phyloP scores from a whole-genome alignment of 768 basidiomycete genomes.

The Pulveroboletus frians region DNA sequence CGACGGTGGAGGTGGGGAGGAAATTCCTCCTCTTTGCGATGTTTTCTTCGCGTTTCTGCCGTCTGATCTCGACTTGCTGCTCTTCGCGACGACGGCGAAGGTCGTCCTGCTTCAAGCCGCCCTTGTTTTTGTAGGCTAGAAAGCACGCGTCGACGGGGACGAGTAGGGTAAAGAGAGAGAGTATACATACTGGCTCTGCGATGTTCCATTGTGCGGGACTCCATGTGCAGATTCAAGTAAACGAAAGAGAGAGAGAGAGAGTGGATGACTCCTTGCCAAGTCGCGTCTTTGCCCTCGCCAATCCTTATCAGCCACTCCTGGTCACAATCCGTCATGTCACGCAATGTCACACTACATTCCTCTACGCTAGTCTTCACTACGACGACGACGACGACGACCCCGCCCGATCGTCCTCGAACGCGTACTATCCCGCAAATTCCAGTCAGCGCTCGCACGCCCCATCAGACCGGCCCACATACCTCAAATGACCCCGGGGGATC shows the following conservation, averaged over 20 bases:
- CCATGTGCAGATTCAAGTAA: slow-evolving; percentile 32
- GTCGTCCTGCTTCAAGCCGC: slow-evolving; percentile 84
- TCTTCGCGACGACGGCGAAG: slow-evolving; percentile 96
- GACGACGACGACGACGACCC: background rate
- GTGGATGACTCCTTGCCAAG: background rate
- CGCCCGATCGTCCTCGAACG: slow-evolving; percentile 35
- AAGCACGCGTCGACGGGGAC: slow-evolving; percentile 36
- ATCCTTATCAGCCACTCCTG: slow-evolving; percentile 12
- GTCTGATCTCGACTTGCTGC: slow-evolving; percentile 97
- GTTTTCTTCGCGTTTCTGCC: slow-evolving; percentile 97
- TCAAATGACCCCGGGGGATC: slow-evolving; percentile 79
- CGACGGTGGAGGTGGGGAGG: slow-evolving; percentile 62
- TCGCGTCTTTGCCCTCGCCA: slow-evolving; percentile 9
- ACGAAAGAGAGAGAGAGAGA: slow-evolving; percentile 1
- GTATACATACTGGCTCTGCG: slow-evolving; percentile 62
- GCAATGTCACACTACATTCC: slow-evolving; percentile 4
- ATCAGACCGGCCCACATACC: slow-evolving; percentile 42
- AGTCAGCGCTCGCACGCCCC: slow-evolving; percentile 17
- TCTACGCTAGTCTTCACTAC: background rate
- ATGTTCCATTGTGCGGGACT: slow-evolving; percentile 69
- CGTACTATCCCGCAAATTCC: slow-evolving; percentile 46
- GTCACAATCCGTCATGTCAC: slow-evolving; percentile 24
- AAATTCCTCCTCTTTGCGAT: slow-evolving; percentile 97
- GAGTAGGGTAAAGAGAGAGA: slow-evolving; percentile 1
- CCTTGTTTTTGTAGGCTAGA: slow-evolving; percentile 87